Evolutionary conservation across 2,329 filamentous ascomycete species (phyloP).

Genomic region (Arthrobotrys sphaeroides): DNA sequence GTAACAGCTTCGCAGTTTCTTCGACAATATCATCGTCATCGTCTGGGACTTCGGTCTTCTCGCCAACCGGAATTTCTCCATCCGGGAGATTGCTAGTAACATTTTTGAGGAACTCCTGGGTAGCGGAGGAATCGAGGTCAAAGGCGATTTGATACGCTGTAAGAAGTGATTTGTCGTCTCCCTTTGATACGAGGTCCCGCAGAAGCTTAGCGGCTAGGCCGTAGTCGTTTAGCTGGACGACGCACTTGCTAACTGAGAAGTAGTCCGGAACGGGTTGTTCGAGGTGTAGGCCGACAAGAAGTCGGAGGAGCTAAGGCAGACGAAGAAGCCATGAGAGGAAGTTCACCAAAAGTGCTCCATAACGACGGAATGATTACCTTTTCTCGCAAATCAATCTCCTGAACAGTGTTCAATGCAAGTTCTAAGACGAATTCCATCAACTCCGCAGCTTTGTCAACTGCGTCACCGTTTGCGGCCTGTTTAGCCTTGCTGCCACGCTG

Average conservation of each 20-base stretch:
- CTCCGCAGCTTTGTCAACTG: slow-evolving; percentile 76
- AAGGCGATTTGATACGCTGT: slow-evolving; percentile 98
- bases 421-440: slow-evolving; percentile 95
- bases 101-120: slow-evolving; percentile 93
- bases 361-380: slow-evolving; percentile 64
- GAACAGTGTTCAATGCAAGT: slow-evolving; percentile 97
- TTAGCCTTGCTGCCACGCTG: slow-evolving; percentile 71
- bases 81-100: slow-evolving; percentile 64
- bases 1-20: slow-evolving; percentile 65
- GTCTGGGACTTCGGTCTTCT: slow-evolving; percentile 23
- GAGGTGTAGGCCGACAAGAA: slow-evolving; percentile 94
- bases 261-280: slow-evolving; percentile 94
- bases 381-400: slow-evolving; percentile 85
- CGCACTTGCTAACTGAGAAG: slow-evolving; percentile 97
- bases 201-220: slow-evolving; percentile 89
- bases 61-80: slow-evolving; percentile 53
- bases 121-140: slow-evolving; percentile 97
- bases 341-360: neutral
- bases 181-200: slow-evolving; percentile 79
- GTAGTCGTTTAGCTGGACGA: slow-evolving; percentile 93
- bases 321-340: neutral
- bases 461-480: slow-evolving; percentile 67
- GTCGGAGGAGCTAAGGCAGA: slow-evolving; percentile 77
- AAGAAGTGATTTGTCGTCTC: slow-evolving; percentile 79
- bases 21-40: slow-evolving; percentile 63